A percentile compares a stretch with the other conserved stretches of the same genome.
These are phyloP conservation scores for Aquanectria penicillioides DNA, from an alignment of 2,329 filamentous ascomycete species.

Conservation along the genomic window DNA sequence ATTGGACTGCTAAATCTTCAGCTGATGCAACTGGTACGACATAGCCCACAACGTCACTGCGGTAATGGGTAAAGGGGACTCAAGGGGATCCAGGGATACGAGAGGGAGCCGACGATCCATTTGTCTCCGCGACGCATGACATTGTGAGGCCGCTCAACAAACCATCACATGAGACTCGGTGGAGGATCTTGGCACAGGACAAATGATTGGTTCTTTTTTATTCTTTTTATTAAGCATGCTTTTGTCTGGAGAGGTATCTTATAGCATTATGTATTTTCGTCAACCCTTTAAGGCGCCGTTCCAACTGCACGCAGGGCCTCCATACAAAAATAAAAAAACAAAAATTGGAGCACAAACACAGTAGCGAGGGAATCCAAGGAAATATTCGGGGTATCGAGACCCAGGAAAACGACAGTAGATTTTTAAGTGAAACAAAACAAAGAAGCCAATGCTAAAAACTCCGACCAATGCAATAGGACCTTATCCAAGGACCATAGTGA, in stretches of 20 bases:
- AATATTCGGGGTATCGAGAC: conserved; percentile 38
- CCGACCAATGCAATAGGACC: conserved; percentile 39
- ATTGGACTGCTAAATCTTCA: conserved; percentile 13
- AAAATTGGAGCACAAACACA: too few relatives aligned
- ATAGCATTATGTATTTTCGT: conserved; percentile 34
- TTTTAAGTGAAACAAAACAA: conserved; percentile 24
- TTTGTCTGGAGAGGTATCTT: conserved; percentile 43
- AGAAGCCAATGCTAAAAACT: conserved; percentile 41
- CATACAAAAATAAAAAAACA: conserved; percentile 29
- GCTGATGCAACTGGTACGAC: conserved; percentile 4
- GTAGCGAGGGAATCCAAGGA: conserved; percentile 35
- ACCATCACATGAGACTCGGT: conserved; percentile 13
- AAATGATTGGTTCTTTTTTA: too few relatives aligned
- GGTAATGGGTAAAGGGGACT: conserved; percentile 5
- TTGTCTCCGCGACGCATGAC: too few relatives aligned
- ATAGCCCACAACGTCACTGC: conserved; percentile 34
- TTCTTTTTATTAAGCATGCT: conserved; percentile 41
- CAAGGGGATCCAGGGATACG: conserved; percentile 23
- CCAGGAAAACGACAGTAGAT: conserved; percentile 38
- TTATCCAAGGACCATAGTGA: conserved; percentile 22
- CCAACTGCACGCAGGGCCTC: conserved; percentile 29
- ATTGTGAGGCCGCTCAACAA: conserved; percentile 10
- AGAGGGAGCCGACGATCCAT: conserved; percentile 34
- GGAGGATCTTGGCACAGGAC: too few relatives aligned
- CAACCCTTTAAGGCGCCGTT: conserved; percentile 34